Base-by-base conservation (phyloP, 1,139 yeast genomes). In the Scheffersomyces cryptocercus region DNA sequence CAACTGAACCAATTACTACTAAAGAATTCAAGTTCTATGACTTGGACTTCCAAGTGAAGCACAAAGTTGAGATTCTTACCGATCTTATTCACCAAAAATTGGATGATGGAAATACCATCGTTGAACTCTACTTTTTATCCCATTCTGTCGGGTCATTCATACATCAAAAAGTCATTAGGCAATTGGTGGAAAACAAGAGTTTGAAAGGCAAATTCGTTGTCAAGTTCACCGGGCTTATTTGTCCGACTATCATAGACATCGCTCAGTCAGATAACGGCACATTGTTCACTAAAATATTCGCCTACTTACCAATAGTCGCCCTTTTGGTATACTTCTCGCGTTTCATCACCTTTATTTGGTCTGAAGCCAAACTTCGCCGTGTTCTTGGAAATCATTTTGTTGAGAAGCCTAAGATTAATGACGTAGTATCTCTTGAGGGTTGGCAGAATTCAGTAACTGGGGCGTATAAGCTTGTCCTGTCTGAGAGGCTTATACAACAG, bases 141-240 rank as follows among this genome's bases (percentile, higher is more conserved):
- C 89, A 84, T 56, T 83, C 88, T 0, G 76, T 83, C 38, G 89
- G 89, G 1, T 68, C 79, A 1, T 83, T 75, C 67, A 64, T 84
- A 29, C 61, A 70, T 3, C 88, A 83, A 57, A 57, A 86, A 39
- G 67, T 80, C 0, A 67, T 76, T 1, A 54, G 59, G 36, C 46
- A 40, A 30, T 45, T 70, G 32, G 32, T 54, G 14, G 50, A 55
- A 8, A 69, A 65, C 43, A 29, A 42, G 1, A 58, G 56, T 8
- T 40, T 67, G 32, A 29, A 41, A 2, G 56, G 46, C 8, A 51
- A 50, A 35, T 51, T 63, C 38, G 39, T 48, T 3, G 50, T 74
- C 35, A 59, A 61, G 43, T 72, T 81, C 43, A 70, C 76, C n/a
- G 88, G 88, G 0, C 62, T 84, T 43, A 65, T 84, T 12, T 82